Evolutionary conservation across 1,284 basidiomycete genomes (phyloP).

Genomic region (Puccinia novopanici): DNA sequence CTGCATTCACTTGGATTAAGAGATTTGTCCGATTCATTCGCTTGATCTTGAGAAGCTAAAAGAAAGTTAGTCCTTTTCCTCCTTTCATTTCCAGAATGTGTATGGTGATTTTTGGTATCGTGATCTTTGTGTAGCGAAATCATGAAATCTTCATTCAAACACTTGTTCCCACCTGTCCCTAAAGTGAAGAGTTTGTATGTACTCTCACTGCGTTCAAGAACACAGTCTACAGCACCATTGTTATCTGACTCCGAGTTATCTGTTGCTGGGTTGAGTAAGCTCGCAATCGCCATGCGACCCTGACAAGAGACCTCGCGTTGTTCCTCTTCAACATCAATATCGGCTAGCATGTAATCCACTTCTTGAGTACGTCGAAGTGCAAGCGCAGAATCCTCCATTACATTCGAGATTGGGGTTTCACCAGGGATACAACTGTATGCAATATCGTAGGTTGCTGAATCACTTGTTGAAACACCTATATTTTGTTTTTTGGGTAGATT

Average conservation of each 20-base stretch:
- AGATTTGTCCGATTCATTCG: not conserved
- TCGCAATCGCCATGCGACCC: constrained; percentile 17
- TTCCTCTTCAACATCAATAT: constrained; percentile 5
- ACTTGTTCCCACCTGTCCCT: too few species aligned
- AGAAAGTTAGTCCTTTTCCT: not conserved
- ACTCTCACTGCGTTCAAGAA: too few species aligned
- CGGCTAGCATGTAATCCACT: not conserved
- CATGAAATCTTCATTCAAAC: too few species aligned
- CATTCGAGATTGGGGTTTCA: not conserved
- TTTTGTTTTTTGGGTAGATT: too few species aligned
- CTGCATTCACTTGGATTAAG: constrained; percentile 8
- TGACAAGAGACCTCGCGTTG: constrained; percentile 9
- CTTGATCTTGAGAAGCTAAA: not conserved
- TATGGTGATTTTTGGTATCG: not conserved
- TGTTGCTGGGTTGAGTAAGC: constrained; percentile 22
- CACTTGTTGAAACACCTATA: constrained; percentile 26
- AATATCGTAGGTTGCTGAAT: not conserved
- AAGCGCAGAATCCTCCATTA: constrained; percentile 4
- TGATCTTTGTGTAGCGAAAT: too few species aligned
- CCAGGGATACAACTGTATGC: not conserved
- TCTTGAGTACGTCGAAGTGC: constrained; percentile 2
- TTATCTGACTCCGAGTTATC: not conserved
- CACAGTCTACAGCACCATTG: too few species aligned
- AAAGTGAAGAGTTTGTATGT: too few species aligned
- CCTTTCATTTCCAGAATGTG: constrained; percentile 12